Conservation (phyloP, 371 early-diverging fungal genomes). For the Entomophthora muscae region DNA sequence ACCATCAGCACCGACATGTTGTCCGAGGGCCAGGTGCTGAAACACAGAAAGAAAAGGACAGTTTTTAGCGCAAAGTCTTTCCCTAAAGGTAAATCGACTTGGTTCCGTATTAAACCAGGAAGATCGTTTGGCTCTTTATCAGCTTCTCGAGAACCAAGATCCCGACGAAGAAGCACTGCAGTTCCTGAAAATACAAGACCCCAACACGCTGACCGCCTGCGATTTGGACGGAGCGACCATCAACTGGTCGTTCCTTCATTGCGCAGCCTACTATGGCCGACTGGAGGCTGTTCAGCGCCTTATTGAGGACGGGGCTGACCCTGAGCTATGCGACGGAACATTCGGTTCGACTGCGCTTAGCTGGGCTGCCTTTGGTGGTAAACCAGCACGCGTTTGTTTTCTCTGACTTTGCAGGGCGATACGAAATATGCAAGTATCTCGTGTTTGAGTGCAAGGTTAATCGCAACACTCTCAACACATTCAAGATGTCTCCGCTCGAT, state of each 20-base stretch:
- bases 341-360: constrained; percentile 66
- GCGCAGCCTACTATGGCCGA: constrained; percentile 66
- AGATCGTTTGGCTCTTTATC: not conserved
- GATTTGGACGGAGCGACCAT: constrained; percentile 27
- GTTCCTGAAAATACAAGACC: not conserved
- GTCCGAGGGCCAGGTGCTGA: not conserved
- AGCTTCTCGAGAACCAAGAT: not conserved
- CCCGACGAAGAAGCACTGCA: not conserved
- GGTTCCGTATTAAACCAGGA: too few species aligned
- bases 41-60: not conserved
- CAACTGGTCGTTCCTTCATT: constrained; percentile 78
- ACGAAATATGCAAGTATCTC: not conserved
- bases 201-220: not conserved
- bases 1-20: not conserved
- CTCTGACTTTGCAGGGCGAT: not conserved
- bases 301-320: constrained; percentile 49
- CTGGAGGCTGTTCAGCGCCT: constrained; percentile 40
- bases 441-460: not conserved
- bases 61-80: not conserved
- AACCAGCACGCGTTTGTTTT: not conserved
- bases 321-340: constrained; percentile 74
- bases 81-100: not conserved
- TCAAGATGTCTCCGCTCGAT: not conserved
- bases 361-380: constrained; percentile 82
- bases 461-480: not conserved